phyloP scores from a whole-genome alignment of 2,329 filamentous ascomycete species.

The Hysterium pulicare region DNA sequence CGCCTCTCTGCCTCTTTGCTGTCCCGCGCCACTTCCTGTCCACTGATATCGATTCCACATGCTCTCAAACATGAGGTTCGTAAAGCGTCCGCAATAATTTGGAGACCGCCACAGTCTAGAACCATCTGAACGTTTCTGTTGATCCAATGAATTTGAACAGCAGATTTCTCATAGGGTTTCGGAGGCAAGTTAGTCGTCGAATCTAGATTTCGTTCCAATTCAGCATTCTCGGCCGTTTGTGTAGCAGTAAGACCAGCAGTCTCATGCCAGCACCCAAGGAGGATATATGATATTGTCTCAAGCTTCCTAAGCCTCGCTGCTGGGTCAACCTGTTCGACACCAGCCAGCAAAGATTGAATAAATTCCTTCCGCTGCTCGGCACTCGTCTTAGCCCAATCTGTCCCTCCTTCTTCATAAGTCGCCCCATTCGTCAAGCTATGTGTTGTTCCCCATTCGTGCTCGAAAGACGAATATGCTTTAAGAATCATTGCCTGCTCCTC shows the following conservation, averaged over 20 bases:
- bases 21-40: constrained; percentile 24
- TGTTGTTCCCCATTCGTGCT: constrained; percentile 62
- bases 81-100: constrained; percentile 39
- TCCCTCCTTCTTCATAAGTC: constrained; percentile 41
- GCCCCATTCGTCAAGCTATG: constrained; percentile 44
- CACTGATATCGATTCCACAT: constrained; percentile 23
- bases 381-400: constrained; percentile 65
- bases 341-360: constrained; percentile 44
- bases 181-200: constrained; percentile 6
- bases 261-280: constrained; percentile 50
- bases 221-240: constrained; percentile 6
- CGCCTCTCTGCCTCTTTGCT: constrained; percentile 37
- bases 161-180: constrained; percentile 29
- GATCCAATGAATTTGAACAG: constrained; percentile 44
- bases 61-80: constrained; percentile 30
- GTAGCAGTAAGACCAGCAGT: constrained; percentile 41
- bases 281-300: constrained; percentile 46
- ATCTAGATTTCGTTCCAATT: constrained; percentile 13
- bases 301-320: constrained; percentile 33
- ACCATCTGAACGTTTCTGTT: constrained; percentile 43
- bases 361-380: constrained; percentile 57
- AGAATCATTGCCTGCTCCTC: constrained; percentile 79
- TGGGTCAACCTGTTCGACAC: constrained; percentile 28
- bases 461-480: constrained; percentile 71
- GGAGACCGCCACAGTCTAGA: constrained; percentile 39